Evolutionary conservation across 257 asterid species (phyloP).

Genomic region (Linaria vulgaris): DNA sequence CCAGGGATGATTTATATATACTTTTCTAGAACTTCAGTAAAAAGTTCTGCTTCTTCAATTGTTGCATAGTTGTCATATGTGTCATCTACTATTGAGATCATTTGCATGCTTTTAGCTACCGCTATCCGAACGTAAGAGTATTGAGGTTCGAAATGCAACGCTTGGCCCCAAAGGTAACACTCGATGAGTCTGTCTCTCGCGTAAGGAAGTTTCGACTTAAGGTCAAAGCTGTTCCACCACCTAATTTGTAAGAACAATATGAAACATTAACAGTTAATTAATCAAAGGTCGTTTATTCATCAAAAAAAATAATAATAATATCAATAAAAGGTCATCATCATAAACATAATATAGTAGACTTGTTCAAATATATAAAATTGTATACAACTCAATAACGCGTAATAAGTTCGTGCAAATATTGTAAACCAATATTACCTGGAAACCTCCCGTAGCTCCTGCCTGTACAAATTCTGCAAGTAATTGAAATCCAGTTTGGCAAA

Average conservation of each 20-base stretch:
- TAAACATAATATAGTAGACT: too few relatives aligned
- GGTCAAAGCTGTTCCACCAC: neutral
- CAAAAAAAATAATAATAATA: too few relatives aligned
- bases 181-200: neutral
- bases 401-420: too few relatives aligned
- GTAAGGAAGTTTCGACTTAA: neutral
- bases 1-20: too few relatives aligned
- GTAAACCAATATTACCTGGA: neutral
- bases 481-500: slow-evolving; percentile 6
- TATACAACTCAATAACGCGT: too few relatives aligned
- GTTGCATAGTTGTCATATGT: neutral
- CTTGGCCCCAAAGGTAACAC: neutral
- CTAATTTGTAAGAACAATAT: neutral
- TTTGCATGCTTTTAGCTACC: neutral
- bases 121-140: neutral
- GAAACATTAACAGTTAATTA: too few relatives aligned
- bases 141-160: neutral
- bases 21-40: neutral
- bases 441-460: neutral
- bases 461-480: slow-evolving; percentile 11
- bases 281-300: too few relatives aligned
- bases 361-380: too few relatives aligned
- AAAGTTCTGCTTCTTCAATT: neutral
- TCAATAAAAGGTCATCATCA: too few relatives aligned
- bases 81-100: neutral